Conservation (phyloP, 495 filamentous ascomycete species). For the Aspergillus nidulans region DNA sequence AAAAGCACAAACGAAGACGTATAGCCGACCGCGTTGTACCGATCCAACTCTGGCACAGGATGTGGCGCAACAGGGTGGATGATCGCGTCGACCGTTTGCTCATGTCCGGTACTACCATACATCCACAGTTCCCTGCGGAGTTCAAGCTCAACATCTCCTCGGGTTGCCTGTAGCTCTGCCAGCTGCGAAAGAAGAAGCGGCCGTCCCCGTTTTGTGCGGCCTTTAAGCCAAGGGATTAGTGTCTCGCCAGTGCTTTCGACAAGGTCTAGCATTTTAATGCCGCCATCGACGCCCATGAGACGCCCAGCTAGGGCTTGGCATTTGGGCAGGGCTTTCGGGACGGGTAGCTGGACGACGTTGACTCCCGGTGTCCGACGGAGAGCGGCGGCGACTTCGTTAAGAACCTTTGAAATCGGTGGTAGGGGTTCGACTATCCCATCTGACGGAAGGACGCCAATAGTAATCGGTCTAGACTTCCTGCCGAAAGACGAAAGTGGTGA, state of each 20-base stretch:
- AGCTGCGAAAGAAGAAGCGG: constrained; percentile 40
- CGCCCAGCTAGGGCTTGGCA: constrained; percentile 53
- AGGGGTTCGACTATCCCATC: constrained; percentile 57
- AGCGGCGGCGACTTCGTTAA: constrained; percentile 46
- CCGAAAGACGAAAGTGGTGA: constrained; percentile 10
- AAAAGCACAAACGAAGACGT: constrained; percentile 57
- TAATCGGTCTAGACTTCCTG: constrained; percentile 25
- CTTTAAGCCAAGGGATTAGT: constrained; percentile 54
- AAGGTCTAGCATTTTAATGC: constrained; percentile 47
- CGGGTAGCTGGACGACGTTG: constrained; percentile 50
- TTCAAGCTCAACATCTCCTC: constrained; percentile 45
- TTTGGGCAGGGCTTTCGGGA: constrained; percentile 42
- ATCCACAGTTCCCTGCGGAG: constrained; percentile 53
- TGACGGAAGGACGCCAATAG: constrained; percentile 51
- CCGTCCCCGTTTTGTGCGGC: constrained; percentile 40
- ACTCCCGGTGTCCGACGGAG: constrained; percentile 43
- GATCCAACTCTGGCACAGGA: constrained; percentile 59
- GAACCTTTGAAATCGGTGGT: constrained; percentile 50
- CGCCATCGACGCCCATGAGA: constrained; percentile 55
- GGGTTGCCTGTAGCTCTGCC: constrained; percentile 46
- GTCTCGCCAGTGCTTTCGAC: constrained; percentile 52
- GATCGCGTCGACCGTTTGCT: constrained; percentile 46
- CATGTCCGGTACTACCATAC: constrained; percentile 15
- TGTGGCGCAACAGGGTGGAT: constrained; percentile 56
- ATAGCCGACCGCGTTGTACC: constrained; percentile 59